phyloP scores from a whole-genome alignment of 768 basidiomycete genomes.

The Xanthoconium stramineum region DNA sequence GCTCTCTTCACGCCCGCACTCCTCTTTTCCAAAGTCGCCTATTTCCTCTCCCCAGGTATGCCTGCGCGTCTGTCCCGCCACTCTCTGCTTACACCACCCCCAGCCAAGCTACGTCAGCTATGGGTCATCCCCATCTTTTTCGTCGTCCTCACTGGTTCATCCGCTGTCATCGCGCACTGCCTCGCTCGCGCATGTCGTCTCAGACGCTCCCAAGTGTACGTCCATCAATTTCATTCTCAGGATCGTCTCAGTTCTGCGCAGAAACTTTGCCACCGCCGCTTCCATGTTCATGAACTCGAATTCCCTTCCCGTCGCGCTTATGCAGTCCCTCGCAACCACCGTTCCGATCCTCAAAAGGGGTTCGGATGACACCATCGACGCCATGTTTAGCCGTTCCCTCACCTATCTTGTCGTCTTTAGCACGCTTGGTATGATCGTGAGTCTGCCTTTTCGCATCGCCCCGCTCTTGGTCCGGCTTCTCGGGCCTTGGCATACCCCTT shows the following conservation, averaged over 20 bases:
- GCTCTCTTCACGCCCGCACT: conserved; percentile 87
- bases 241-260: conserved; percentile 21
- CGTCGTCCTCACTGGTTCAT: conserved; percentile 66
- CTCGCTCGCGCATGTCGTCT: conserved; percentile 65
- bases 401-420: conserved; percentile 91
- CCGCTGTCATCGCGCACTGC: conserved; percentile 62
- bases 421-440: conserved; percentile 91
- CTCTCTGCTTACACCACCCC: neutral
- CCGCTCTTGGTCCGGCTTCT: neutral
- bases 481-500: neutral
- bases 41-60: conserved; percentile 78
- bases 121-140: conserved; percentile 90
- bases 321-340: conserved; percentile 84
- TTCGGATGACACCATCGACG: conserved; percentile 71
- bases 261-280: conserved; percentile 76
- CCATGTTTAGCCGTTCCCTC: conserved; percentile 89
- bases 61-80: neutral
- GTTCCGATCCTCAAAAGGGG: conserved; percentile 84
- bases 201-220: conserved; percentile 72
- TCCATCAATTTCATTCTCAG: neutral
- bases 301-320: conserved; percentile 90
- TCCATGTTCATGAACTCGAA: conserved; percentile 95
- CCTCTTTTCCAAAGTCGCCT: conserved; percentile 93
- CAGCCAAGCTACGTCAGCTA: conserved; percentile 74
- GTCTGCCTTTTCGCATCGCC: conserved; percentile 26